Evolutionary conservation across 116 monocot species (phyloP).

Genomic region (Iris pallida): DNA sequence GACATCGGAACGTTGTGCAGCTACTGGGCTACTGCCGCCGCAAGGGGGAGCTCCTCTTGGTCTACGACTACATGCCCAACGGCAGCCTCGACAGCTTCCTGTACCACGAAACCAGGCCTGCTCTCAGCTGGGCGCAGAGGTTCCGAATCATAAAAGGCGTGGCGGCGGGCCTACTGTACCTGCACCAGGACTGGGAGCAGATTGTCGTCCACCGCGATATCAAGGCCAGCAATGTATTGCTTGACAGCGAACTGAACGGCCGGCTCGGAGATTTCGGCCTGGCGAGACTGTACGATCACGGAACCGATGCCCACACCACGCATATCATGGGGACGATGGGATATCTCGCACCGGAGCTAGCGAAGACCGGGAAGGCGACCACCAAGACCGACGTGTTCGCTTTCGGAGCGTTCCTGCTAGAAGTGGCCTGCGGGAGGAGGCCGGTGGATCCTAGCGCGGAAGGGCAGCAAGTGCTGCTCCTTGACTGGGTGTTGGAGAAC

Average conservation of each 20-base stretch:
- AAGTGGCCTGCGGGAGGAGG: constrained; percentile 28
- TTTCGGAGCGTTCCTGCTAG: constrained; percentile 31
- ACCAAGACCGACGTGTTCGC: constrained; percentile 32
- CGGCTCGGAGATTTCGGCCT: constrained; percentile 38
- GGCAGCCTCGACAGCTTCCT: constrained; percentile 25
- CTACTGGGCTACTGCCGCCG: constrained; percentile 24
- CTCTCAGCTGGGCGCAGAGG: constrained; percentile 18
- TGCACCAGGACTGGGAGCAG: constrained; percentile 33
- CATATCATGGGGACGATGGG: constrained; percentile 33
- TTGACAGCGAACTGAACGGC: constrained; percentile 33
- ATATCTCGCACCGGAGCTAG: constrained; percentile 36
- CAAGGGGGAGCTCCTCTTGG: constrained; percentile 11
- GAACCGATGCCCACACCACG: constrained; percentile 22
- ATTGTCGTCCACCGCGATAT: constrained; percentile 34
- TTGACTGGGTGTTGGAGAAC: constrained; percentile 30
- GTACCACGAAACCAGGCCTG: not conserved
- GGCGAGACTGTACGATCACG: constrained; percentile 27
- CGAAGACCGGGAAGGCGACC: constrained; percentile 26
- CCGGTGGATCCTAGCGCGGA: constrained; percentile 16
- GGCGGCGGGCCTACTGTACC: constrained; percentile 29
- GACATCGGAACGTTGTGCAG: constrained; percentile 22
- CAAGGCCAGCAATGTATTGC: constrained; percentile 34
- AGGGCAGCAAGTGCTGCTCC: constrained; percentile 11
- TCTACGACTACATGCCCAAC: constrained; percentile 29
- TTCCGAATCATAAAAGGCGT: constrained; percentile 24